A percentile compares a stretch with the other conserved stretches of the same genome.
These are phyloP conservation scores for Coprinellus aureogranulatus DNA, from an alignment of 768 basidiomycete species.

Conservation along the genomic window DNA sequence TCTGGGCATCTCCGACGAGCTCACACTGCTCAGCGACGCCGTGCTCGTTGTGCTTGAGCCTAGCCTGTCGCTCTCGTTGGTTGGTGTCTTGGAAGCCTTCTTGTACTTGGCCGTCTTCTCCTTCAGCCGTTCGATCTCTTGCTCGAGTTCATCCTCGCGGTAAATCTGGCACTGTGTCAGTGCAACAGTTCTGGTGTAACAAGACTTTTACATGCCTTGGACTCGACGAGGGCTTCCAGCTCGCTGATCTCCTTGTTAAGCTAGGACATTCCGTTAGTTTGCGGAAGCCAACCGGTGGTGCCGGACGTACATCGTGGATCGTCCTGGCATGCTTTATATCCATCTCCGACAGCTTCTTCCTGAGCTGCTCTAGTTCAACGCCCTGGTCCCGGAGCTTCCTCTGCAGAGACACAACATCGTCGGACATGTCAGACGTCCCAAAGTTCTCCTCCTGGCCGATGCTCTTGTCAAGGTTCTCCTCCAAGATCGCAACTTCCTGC, in stretches of 20 bases:
- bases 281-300: not conserved
- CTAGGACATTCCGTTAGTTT: constrained; percentile 35
- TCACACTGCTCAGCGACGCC: constrained; percentile 22
- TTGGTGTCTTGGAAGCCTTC: constrained; percentile 48
- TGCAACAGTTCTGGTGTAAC: not conserved
- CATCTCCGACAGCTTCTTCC: constrained; percentile 63
- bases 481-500: constrained; percentile 74
- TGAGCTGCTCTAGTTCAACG: constrained; percentile 66
- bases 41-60: constrained; percentile 24
- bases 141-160: constrained; percentile 88
- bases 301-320: constrained; percentile 63
- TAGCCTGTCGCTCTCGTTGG: constrained; percentile 19
- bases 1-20: constrained; percentile 21
- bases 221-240: constrained; percentile 89
- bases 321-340: constrained; percentile 75
- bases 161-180: constrained; percentile 58
- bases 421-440: constrained; percentile 10
- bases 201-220: constrained; percentile 59
- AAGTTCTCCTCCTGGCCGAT: constrained; percentile 48
- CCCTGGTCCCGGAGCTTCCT: constrained; percentile 47
- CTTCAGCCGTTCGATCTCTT: constrained; percentile 74
- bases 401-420: constrained; percentile 40
- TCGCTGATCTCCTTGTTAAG: constrained; percentile 91
- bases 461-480: constrained; percentile 68
- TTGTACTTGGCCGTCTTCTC: constrained; percentile 67